Conservation (phyloP, 2,329 filamentous ascomycete genomes). For the Venturia carpophila region DNA sequence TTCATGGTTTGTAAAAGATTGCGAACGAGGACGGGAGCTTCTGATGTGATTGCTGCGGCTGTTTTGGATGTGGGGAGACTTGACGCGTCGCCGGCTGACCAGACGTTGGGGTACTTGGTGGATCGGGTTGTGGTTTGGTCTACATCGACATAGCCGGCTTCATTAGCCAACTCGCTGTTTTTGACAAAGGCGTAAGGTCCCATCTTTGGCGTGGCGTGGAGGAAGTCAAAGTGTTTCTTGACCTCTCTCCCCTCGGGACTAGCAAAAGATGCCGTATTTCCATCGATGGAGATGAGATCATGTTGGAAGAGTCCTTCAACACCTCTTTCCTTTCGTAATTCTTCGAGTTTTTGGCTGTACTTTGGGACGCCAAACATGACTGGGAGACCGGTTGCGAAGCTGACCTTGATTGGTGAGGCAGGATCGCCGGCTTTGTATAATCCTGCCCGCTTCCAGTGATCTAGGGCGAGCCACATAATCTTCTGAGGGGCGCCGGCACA, state of each 20-base stretch:
- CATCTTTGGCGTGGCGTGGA: slow-evolving; percentile 34
- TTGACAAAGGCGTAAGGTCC: slow-evolving; percentile 32
- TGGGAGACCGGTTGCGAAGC: slow-evolving; percentile 34
- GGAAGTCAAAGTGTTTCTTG: slow-evolving; percentile 30
- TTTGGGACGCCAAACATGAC: slow-evolving; percentile 36
- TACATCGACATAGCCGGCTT: slow-evolving; percentile 33
- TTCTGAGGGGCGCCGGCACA: slow-evolving; percentile 36
- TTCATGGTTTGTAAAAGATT: slow-evolving; percentile 30
- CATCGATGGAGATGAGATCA: slow-evolving; percentile 31
- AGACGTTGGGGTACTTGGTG: slow-evolving; percentile 33
- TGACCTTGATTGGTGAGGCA: slow-evolving; percentile 31
- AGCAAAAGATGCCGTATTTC: slow-evolving; percentile 32
- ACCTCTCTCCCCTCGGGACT: slow-evolving; percentile 25
- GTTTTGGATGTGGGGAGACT: slow-evolving; percentile 34
- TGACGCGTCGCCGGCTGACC: slow-evolving; percentile 34
- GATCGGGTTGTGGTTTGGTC: slow-evolving; percentile 30
- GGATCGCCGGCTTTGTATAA: slow-evolving; percentile 27
- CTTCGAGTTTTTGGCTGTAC: slow-evolving; percentile 31
- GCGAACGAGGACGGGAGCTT: slow-evolving; percentile 30
- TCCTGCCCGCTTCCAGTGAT: slow-evolving; percentile 32
- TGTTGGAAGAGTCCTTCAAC: slow-evolving; percentile 34
- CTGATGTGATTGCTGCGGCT: slow-evolving; percentile 32
- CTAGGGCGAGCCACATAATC: slow-evolving; percentile 36
- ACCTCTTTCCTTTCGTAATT: slow-evolving; percentile 30
- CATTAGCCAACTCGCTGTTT: slow-evolving; percentile 29